Conservation (phyloP, 2,329 filamentous ascomycete species). For the Penicillium brasilianum region DNA sequence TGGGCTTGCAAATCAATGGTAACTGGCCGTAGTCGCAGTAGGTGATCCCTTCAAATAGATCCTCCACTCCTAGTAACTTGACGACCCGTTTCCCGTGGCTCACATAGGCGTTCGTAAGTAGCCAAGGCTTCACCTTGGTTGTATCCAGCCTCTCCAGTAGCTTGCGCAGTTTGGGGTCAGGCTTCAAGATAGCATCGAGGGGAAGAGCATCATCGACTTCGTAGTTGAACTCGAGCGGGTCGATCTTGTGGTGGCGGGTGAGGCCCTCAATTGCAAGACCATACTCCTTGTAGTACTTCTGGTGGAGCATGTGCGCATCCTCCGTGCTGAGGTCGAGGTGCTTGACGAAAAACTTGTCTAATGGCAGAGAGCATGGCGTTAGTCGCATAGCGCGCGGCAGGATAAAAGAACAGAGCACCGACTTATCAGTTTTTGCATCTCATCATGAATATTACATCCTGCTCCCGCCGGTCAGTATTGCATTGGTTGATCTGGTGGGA, state of each 20-base stretch:
- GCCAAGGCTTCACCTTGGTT: conserved; percentile 84
- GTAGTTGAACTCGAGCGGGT: conserved; percentile 90
- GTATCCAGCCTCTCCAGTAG: conserved; percentile 83
- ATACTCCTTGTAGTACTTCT: conserved; percentile 93
- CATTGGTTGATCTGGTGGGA: background rate
- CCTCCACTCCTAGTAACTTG: conserved; percentile 77
- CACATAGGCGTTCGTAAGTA: conserved; percentile 95
- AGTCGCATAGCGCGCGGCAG: conserved; percentile 54
- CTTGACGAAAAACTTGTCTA: conserved; percentile 64
- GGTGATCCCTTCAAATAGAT: conserved; percentile 92
- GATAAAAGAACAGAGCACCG: conserved; percentile 25
- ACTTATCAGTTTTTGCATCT: conserved; percentile 83
- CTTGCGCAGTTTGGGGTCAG: conserved; percentile 73
- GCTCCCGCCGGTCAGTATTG: conserved; percentile 22
- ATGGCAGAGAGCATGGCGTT: background rate
- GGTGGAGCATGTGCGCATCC: conserved; percentile 84
- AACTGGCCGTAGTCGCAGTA: conserved; percentile 84
- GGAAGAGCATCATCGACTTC: conserved; percentile 95
- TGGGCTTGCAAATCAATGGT: conserved; percentile 85
- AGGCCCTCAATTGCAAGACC: conserved; percentile 96
- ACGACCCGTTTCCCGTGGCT: conserved; percentile 86
- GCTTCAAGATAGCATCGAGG: conserved; percentile 80
- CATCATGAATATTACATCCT: conserved; percentile 81
- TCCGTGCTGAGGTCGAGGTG: conserved; percentile 75
- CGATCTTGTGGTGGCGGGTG: conserved; percentile 91